Percentiles rank a stretch among this genome's conserved stretches.
Conservation (phyloP, 139 green algal species). For the Volvox africanus region DNA sequence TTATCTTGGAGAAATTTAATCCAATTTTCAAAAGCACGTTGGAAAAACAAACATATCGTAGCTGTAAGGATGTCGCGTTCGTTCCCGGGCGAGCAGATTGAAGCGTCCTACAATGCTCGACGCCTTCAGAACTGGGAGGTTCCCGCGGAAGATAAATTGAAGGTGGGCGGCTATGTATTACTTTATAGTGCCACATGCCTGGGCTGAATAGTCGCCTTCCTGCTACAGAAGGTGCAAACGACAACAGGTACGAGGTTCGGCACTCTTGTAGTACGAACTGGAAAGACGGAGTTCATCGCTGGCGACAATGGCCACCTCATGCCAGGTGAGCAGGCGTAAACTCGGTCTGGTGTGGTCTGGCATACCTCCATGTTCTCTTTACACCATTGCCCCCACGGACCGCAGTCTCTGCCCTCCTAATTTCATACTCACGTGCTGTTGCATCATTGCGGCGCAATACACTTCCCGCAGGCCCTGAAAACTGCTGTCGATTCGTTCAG, state of each 20-base stretch:
- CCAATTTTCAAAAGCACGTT: background rate
- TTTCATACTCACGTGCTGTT: too few species aligned
- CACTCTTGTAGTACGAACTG: slow-evolving; percentile 41
- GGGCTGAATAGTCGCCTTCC: background rate
- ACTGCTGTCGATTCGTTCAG: too few species aligned
- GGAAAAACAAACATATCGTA: too few species aligned
- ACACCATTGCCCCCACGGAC: too few species aligned
- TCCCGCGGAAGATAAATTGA: slow-evolving; percentile 15
- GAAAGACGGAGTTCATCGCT: slow-evolving; percentile 59
- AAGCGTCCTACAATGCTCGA: slow-evolving; percentile 44
- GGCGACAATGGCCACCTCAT: slow-evolving; percentile 63
- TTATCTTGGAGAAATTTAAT: background rate
- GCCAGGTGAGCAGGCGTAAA: background rate
- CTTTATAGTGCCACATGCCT: background rate
- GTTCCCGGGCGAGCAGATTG: slow-evolving; percentile 49
- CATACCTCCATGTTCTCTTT: too few species aligned
- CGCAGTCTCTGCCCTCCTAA: too few species aligned
- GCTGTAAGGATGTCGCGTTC: slow-evolving; percentile 14
- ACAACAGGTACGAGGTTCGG: slow-evolving; percentile 48
- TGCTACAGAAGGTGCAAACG: background rate
- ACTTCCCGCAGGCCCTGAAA: too few species aligned
- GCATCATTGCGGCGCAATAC: too few species aligned
- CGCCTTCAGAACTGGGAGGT: slow-evolving; percentile 52
- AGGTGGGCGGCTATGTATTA: background rate
- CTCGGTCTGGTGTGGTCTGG: too few species aligned